Evolutionary conservation across 192 early-diverging fungal species (phyloP).

Genomic region (Coemansia sp.): DNA sequence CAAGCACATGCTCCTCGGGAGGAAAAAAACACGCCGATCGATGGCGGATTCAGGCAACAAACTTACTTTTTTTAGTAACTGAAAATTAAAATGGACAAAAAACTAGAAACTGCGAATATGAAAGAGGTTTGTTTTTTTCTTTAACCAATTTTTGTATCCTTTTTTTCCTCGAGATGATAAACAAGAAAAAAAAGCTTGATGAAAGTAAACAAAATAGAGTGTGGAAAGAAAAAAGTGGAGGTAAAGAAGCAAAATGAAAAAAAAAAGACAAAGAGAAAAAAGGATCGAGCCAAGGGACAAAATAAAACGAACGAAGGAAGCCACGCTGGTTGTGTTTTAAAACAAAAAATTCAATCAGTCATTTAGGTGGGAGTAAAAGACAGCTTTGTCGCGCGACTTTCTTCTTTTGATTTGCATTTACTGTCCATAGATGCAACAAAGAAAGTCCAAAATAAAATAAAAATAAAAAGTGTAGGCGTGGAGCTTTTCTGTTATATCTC

Average conservation of each 20-base stretch:
- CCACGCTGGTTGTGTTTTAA: background rate
- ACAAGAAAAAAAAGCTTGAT: too few relatives aligned
- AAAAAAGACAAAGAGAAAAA: background rate
- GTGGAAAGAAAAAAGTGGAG: too few relatives aligned
- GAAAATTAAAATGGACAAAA: background rate
- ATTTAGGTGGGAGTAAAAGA: background rate
- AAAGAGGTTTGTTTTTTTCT: background rate
- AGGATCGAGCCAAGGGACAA: background rate
- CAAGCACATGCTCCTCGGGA: background rate
- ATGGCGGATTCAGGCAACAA: too few relatives aligned
- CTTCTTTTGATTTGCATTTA: too few relatives aligned
- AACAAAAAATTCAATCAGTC: background rate
- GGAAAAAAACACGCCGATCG: background rate
- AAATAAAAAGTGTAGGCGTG: background rate
- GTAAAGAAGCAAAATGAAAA: background rate
- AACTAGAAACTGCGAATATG: background rate
- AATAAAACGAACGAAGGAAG: background rate
- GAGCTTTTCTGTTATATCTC: too few relatives aligned
- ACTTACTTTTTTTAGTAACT: too few relatives aligned
- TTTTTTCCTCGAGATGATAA: too few relatives aligned
- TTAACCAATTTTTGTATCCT: too few relatives aligned
- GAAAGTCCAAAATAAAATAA: background rate
- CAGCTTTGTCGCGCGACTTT: slow-evolving; percentile 3
- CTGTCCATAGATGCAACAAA: background rate
- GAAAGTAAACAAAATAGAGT: too few relatives aligned